Evolutionary conservation across 2,329 filamentous ascomycete species (phyloP), one percentile per base, ranked within the genome.

Genomic region (Exophiala alcalophila): DNA sequence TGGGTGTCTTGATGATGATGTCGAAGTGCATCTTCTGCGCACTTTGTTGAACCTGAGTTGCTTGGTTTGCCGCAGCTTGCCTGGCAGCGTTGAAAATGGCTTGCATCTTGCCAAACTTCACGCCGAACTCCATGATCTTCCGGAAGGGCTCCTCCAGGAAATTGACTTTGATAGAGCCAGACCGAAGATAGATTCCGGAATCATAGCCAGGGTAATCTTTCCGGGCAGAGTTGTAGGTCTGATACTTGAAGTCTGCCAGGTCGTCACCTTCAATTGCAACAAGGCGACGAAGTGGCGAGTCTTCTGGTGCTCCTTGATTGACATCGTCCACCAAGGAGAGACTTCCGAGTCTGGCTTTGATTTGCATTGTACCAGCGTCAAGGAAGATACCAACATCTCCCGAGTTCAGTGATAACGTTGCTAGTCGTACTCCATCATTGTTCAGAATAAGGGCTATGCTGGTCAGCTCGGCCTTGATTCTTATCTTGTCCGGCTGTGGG

Each of bases 101-200:
- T 65, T 98, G 92, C 92, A 99, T 99, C 67, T 94, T 95, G 48
- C 94, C 92, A 63, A 99, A 99, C 59, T 98, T 98, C 63, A 99
- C 89, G 29, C 94, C 73, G 65, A 98, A 99, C 55, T 94, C 87
- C 65, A 98, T 87, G 52, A 99, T 97, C 67, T 97, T 97, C 38
- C 92, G 81, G 72, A 97, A 96, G 0, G 92, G 92, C 63, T 98
- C 94, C 49, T 96, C 91, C 3, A 97, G 70, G 62, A 99, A 98
- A 62, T 96, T 97, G 61, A 98, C 75, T 67, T 94, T 97, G 63
- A 98, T 84, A 0, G 92, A 98, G 1, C 92, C 92, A 12, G 92
- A 91, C 24, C 91, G 82, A 8, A 99, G 72, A 59, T 81, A 94
- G 20, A 98, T 81, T 1, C 90, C 91, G 10, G 87, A 92, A 61